Base-by-base conservation (phyloP, 495 filamentous ascomycete species). In the Xylaria scruposa region DNA sequence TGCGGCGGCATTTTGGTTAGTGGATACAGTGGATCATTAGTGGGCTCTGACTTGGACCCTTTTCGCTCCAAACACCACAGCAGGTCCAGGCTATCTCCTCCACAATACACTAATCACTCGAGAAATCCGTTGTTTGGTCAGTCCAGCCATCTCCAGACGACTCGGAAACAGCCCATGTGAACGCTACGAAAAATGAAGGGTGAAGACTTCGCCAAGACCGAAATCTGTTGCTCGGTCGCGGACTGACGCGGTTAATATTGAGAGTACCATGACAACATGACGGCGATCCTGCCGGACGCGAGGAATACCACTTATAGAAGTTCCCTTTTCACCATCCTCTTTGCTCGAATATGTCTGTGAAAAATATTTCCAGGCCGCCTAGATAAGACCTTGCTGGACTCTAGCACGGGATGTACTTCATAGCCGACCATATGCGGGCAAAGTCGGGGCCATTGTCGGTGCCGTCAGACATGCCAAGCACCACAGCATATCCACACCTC, bases 401-500 rank as follows among this genome's bases (percentile, higher is more conserved):
- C 13, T 10, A 29, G 47, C 24, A 54, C 66, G 38, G 24, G 19
- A 60, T 29, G 31, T 31, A 17, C 36, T 47, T 53, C 66, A 56
- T 47, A 40, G 47, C 64, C 64, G 64, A 54, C 64, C 46, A 40
- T 26, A 51, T 38, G 31, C 65, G 19, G 31, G 33, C 15, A 36
- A 38, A 36, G 24, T 38, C 47, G n/a, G 46, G 44, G 29, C 21
- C 49, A 58, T 40, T 12, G 40, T 21, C 67, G 15, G 67, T 61
- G 26, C 42, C 54, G 67, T 69, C 26, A 46, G 42, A 69, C 66
- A 19, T 46, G 40, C 66, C 26, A 68, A n/a, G 51, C 36, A n/a
- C 53, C 38, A 59, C 38, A n/a, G 31, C n/a, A n/a, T 42, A 46
- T 54, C 54, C 67, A 49, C 54, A 69, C 36, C 67, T 60, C 67